Percentiles rank a stretch among this genome's conserved stretches.
phyloP scores from a whole-genome alignment of 192 early-diverging fungal genomes.

The Umbelopsis sp. region DNA sequence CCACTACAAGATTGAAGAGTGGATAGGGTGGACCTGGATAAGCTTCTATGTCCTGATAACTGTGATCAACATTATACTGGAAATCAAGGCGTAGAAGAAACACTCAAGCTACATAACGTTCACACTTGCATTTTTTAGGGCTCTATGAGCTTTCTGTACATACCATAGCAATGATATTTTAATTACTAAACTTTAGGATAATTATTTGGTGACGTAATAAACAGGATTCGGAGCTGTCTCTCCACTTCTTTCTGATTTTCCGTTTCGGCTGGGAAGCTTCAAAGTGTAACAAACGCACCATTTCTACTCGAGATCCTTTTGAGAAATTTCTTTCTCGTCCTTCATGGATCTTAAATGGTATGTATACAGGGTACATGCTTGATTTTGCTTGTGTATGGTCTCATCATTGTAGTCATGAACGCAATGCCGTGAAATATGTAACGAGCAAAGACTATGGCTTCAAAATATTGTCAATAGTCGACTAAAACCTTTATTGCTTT shows the following conservation, averaged over 20 bases:
- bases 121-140: too few relatives aligned
- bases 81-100: conserved; percentile 29
- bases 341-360: conserved; percentile 23
- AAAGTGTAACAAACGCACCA: background rate
- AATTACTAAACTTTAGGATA: too few relatives aligned
- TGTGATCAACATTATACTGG: conserved; percentile 61
- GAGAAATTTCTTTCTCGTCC: conserved; percentile 21
- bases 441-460: too few relatives aligned
- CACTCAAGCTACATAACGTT: too few relatives aligned
- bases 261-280: background rate
- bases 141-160: too few relatives aligned
- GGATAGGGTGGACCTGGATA: conserved; percentile 60
- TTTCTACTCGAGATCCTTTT: conserved; percentile 19
- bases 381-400: too few relatives aligned
- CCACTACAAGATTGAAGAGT: conserved; percentile 60
- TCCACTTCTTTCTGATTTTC: background rate
- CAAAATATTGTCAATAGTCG: background rate
- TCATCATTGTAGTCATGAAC: too few relatives aligned
- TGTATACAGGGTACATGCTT: background rate
- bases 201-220: background rate
- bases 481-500: background rate
- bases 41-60: conserved; percentile 62
- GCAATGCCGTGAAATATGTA: too few relatives aligned
- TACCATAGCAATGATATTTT: too few relatives aligned
- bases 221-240: background rate